Evolutionary conservation across 495 filamentous ascomycete species (phyloP).

Genomic region (Aspergillus heteromorphus): DNA sequence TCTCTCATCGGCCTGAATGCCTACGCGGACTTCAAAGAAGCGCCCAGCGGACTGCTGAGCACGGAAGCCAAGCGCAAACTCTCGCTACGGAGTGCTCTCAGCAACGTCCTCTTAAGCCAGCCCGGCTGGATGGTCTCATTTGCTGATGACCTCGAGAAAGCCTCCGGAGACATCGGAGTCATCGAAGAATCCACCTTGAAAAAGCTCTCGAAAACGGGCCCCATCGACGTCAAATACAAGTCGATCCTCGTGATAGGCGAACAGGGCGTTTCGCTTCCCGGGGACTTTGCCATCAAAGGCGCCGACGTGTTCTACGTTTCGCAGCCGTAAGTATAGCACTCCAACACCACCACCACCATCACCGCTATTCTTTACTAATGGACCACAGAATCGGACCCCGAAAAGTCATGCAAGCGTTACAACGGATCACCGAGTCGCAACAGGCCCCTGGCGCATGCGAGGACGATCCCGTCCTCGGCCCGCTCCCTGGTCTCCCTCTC

Average conservation of each 20-base stretch:
- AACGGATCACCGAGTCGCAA: constrained; percentile 13
- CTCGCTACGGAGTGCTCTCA: constrained; percentile 27
- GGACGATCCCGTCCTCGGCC: constrained; percentile 2
- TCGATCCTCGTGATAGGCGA: constrained; percentile 27
- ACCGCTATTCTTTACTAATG: constrained; percentile 9
- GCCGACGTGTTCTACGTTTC: constrained; percentile 21
- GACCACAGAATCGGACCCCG: constrained; percentile 26
- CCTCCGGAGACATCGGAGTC: constrained; percentile 25
- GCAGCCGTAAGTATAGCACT: constrained; percentile 26
- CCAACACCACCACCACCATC: neutral
- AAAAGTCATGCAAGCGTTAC: constrained; percentile 23
- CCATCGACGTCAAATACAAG: constrained; percentile 15
- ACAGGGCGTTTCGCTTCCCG: constrained; percentile 10
- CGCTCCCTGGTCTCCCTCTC: constrained; percentile 5
- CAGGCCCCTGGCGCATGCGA: neutral
- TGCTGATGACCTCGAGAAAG: constrained; percentile 23
- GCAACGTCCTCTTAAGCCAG: constrained; percentile 24
- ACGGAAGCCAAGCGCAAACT: constrained; percentile 31
- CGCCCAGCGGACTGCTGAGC: constrained; percentile 21
- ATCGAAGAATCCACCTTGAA: constrained; percentile 25
- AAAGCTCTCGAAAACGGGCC: constrained; percentile 3
- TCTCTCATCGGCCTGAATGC: constrained; percentile 31
- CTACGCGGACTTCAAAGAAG: constrained; percentile 22
- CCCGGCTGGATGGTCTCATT: constrained; percentile 26
- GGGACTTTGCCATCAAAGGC: constrained; percentile 5